These are phyloP conservation scores for Galerina sulciceps DNA, from an alignment of 768 basidiomycete species.

Conservation along the genomic window DNA sequence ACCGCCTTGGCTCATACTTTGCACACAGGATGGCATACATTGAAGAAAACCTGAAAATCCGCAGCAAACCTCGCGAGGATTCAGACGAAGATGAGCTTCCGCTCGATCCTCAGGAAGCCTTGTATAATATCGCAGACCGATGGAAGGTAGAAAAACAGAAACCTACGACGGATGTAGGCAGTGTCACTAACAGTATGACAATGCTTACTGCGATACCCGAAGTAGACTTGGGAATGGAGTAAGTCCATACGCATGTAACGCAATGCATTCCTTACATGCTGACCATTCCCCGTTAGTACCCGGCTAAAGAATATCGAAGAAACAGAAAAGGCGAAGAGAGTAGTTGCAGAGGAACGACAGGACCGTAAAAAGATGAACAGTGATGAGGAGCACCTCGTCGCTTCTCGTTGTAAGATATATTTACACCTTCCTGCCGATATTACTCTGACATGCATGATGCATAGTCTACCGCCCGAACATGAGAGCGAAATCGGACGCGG, in stretches of 20 bases:
- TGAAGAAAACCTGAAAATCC: constrained; percentile 87
- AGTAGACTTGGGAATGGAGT: constrained; percentile 99
- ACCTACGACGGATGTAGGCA: constrained; percentile 81
- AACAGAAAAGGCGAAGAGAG: constrained; percentile 94
- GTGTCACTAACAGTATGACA: constrained; percentile 87
- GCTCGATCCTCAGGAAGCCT: constrained; percentile 75
- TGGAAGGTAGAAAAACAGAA: constrained; percentile 64
- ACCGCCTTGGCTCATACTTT: background rate
- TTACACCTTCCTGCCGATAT: background rate
- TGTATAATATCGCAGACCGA: constrained; percentile 73
- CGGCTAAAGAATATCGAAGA: constrained; percentile 96
- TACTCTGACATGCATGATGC: constrained; percentile 31
- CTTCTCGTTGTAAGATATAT: constrained; percentile 78
- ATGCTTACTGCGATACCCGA: constrained; percentile 99
- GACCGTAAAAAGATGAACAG: constrained; percentile 55
- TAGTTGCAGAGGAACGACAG: constrained; percentile 75
- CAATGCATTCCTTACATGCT: background rate
- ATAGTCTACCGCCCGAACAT: constrained; percentile 86
- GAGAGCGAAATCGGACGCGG: constrained; percentile 83
- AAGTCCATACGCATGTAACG: constrained; percentile 36
- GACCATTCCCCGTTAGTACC: constrained; percentile 48
- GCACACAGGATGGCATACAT: constrained; percentile 94
- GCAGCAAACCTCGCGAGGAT: constrained; percentile 57
- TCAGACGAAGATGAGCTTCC: constrained; percentile 47
- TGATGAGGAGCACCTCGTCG: constrained; percentile 85